These are phyloP conservation scores for Coffea eugenioides DNA, from an alignment of 257 asterid genomes.

Conservation along the genomic window DNA sequence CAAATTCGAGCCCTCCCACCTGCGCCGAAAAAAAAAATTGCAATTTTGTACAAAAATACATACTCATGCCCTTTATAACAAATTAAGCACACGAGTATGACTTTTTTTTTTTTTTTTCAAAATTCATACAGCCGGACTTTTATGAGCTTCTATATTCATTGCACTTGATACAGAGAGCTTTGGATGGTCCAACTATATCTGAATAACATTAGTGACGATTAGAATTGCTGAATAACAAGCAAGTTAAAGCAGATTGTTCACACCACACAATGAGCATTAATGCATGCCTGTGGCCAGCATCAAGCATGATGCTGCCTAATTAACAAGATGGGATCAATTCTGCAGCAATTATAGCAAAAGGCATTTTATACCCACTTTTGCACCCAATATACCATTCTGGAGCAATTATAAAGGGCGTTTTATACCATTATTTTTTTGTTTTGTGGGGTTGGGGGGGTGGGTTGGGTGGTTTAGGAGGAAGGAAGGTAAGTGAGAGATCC, in stretches of 20 bases:
- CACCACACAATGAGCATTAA: background rate
- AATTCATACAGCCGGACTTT: background rate
- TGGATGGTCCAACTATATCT: background rate
- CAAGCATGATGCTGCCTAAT: constrained; percentile 9
- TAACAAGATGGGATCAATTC: too few species aligned
- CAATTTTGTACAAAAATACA: background rate
- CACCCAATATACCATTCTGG: background rate
- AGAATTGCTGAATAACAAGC: background rate
- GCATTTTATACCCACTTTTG: too few species aligned
- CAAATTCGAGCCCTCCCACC: background rate
- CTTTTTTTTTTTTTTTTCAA: too few species aligned
- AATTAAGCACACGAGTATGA: too few species aligned
- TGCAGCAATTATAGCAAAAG: too few species aligned
- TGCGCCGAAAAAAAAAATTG: background rate
- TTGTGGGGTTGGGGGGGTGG: too few species aligned
- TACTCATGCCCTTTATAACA: background rate
- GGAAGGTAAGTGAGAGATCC: too few species aligned
- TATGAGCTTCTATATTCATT: background rate
- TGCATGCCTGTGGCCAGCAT: constrained; percentile 1
- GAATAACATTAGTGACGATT: background rate
- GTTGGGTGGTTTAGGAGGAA: too few species aligned
- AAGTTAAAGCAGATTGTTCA: background rate
- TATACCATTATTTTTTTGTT: too few species aligned
- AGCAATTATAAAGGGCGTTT: too few species aligned
- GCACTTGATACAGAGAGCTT: background rate